Percentiles rank a stretch among this genome's conserved stretches.
These are phyloP conservation scores for Senna siamea DNA, from an alignment of 306 rosid species.

Conservation along the genomic window DNA sequence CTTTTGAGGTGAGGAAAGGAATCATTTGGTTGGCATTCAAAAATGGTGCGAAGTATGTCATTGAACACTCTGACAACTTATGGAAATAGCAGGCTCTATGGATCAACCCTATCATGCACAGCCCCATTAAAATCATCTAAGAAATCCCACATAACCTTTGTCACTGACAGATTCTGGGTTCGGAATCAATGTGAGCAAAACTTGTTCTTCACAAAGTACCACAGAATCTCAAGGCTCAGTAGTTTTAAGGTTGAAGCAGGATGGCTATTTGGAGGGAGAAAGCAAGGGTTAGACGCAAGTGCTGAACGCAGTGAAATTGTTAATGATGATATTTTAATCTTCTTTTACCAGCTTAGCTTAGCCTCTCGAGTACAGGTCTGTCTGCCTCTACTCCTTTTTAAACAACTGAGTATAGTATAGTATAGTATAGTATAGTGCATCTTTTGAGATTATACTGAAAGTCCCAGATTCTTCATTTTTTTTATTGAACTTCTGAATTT, in stretches of 20 bases:
- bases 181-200: slow-evolving; percentile 48
- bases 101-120: slow-evolving; percentile 53
- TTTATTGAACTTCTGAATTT: slow-evolving; percentile 39
- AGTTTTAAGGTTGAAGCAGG: slow-evolving; percentile 65
- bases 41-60: slow-evolving; percentile 72
- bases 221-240: slow-evolving; percentile 46
- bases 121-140: slow-evolving; percentile 49
- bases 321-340: slow-evolving; percentile 83
- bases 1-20: slow-evolving; percentile 1
- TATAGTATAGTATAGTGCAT: no score
- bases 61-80: slow-evolving; percentile 59
- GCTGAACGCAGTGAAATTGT: slow-evolving; percentile 83
- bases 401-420: no score
- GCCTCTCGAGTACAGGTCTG: slow-evolving; percentile 90
- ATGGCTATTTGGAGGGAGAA: slow-evolving; percentile 84
- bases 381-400: slow-evolving; percentile 17
- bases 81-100: slow-evolving; percentile 50
- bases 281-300: slow-evolving; percentile 63
- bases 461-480: slow-evolving; percentile 13
- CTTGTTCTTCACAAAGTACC: slow-evolving; percentile 44
- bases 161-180: slow-evolving; percentile 1
- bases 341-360: slow-evolving; percentile 82
- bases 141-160: slow-evolving; percentile 43
- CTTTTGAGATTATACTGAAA: no score
- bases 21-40: slow-evolving; percentile 12